A percentile compares a stretch with the other conserved stretches of the same genome.
Evolutionary conservation across 2,329 filamentous ascomycete species (phyloP).

Genomic region (Ascochyta koolunga): DNA sequence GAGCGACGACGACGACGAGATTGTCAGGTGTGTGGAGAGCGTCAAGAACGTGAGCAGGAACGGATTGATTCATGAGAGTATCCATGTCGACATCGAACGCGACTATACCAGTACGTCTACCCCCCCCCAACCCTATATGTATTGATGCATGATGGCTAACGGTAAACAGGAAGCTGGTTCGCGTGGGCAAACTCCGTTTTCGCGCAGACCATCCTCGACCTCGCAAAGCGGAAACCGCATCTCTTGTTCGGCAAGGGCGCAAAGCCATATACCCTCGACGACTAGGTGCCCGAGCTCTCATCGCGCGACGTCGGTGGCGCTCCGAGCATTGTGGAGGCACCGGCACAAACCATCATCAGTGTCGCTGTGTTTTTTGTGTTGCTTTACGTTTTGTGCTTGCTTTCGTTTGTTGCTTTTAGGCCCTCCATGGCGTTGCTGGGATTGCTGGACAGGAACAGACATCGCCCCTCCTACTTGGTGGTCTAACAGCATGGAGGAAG

Average conservation of each 20-base stretch:
- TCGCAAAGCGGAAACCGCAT: conserved; percentile 87
- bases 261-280: conserved; percentile 40
- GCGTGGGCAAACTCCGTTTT: conserved; percentile 98
- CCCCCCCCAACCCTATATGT: not conserved
- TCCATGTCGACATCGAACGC: conserved; percentile 74
- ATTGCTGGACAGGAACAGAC: not conserved
- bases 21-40: conserved; percentile 70
- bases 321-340: not conserved
- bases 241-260: conserved; percentile 75
- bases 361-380: not conserved
- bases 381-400: not conserved
- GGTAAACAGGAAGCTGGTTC: conserved; percentile 76
- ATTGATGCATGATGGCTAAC: not conserved
- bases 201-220: conserved; percentile 86
- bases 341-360: not conserved
- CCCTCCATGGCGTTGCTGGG: not conserved
- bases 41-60: conserved; percentile 78
- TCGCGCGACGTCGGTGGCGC: not conserved
- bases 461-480: not conserved
- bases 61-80: conserved; percentile 89
- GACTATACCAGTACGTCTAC: conserved; percentile 74
- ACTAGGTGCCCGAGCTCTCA: not conserved
- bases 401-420: not conserved
- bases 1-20: conserved; percentile 81
- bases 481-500: not conserved